Evolutionary conservation across 768 basidiomycete species (phyloP), one percentile per base, ranked within the genome.

Genomic region (Tulasnella sp.): DNA sequence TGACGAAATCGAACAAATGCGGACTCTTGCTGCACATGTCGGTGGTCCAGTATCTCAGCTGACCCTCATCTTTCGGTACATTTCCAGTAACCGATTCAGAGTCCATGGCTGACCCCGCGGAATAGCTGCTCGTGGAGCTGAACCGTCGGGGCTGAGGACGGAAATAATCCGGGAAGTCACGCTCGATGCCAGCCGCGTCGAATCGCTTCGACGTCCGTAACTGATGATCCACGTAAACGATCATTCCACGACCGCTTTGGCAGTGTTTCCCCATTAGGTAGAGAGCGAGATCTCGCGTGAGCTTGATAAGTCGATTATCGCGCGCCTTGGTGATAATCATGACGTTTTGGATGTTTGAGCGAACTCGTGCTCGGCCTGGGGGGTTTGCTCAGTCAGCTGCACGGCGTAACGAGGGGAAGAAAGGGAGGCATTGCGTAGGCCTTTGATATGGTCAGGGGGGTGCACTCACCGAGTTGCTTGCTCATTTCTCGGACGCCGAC

Each of bases 401-500:
- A 45, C 9, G 45, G 11, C 45, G 45, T 72, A 42, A 70, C 74
- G 45, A 73, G 58, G 69, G 78, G 42, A 37, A 5, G n/a, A 68
- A 34, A n/a, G 31, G 34, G 38, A n/a, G 67, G 5, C 19, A 17
- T 40, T 7, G 71, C 34, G 29, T 15, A 39, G 71, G 39, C 39
- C 31, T 71, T n/a, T n/a, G 29, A 71, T 25, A 29, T 25, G 39
- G 42, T 25, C 11, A 34, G 38, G n/a, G 38, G 1, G 52, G 15
- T 22, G 84, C 87, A 81, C 84, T 72, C 80, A 94, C 97, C 97
- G 22, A 99, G 90, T 83, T 97, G 94, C 83, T 97, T 97, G 89
- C 95, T 97, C 95, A 98, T 96, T 84, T 99, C 97, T 69, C 97
- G 88, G 14, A 99, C 97, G 49, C 95, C 93, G 15, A 95, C 93